These are phyloP conservation scores for Yarrowia deformans DNA, from an alignment of 805 yeast genomes.

Conservation along the genomic window DNA sequence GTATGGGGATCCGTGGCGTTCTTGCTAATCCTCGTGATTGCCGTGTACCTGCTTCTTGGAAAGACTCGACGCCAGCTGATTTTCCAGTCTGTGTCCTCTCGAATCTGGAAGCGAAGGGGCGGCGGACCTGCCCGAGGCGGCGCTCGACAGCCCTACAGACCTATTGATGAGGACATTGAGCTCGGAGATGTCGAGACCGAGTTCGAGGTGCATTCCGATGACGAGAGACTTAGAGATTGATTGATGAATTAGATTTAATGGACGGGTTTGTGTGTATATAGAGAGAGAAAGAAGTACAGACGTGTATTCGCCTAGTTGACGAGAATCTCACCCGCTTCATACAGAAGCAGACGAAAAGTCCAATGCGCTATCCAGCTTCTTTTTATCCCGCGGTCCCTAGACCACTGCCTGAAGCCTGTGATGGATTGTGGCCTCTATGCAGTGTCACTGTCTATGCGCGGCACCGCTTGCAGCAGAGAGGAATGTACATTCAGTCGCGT, in stretches of 20 bases:
- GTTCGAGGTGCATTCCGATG: constrained; percentile 32
- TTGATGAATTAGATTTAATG: background rate
- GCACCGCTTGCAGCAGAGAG: too few relatives aligned
- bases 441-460: too few relatives aligned
- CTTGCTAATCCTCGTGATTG: constrained; percentile 29
- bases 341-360: too few relatives aligned
- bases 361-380: too few relatives aligned
- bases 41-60: constrained; percentile 25
- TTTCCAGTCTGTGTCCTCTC: constrained; percentile 15
- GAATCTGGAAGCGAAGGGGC: constrained; percentile 28
- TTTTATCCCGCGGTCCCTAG: too few relatives aligned
- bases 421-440: too few relatives aligned
- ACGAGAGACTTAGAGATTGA: constrained; percentile 9
- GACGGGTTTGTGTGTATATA: background rate
- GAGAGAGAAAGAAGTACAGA: too few relatives aligned
- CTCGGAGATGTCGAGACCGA: constrained; percentile 33
- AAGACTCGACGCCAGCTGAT: constrained; percentile 22
- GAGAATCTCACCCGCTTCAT: too few relatives aligned
- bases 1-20: constrained; percentile 37
- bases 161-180: constrained; percentile 28
- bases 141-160: constrained; percentile 25
- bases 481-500: too few relatives aligned
- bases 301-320: too few relatives aligned
- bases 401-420: too few relatives aligned
- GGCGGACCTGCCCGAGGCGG: constrained; percentile 18